A percentile compares a stretch with the other conserved stretches of the same genome.
Evolutionary conservation across 768 basidiomycete species (phyloP).

Genomic region (Termitomyces sp.): DNA sequence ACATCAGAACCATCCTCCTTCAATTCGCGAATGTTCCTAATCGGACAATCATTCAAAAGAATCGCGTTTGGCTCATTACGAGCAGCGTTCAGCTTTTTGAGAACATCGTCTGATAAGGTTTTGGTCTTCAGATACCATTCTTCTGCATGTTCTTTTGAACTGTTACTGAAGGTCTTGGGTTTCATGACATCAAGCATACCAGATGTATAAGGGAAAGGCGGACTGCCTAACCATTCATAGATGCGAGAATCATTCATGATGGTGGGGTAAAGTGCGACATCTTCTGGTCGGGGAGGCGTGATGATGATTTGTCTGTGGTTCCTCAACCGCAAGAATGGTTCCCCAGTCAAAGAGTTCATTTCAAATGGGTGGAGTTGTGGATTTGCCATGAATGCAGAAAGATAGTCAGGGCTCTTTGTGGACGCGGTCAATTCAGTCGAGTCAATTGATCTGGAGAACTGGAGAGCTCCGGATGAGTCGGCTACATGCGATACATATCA

Average conservation of each 20-base stretch:
- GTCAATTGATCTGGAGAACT: not conserved
- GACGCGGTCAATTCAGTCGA: no score
- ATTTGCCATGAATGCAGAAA: constrained; percentile 17
- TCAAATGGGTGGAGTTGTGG: constrained; percentile 31
- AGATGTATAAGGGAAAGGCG: constrained; percentile 52
- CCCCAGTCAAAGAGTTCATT: constrained; percentile 30
- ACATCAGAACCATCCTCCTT: constrained; percentile 53
- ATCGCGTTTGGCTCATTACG: constrained; percentile 22
- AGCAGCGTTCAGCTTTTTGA: constrained; percentile 29
- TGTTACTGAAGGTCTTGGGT: not conserved
- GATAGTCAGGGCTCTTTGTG: no score
- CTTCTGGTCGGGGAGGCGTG: constrained; percentile 49
- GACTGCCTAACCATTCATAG: constrained; percentile 39
- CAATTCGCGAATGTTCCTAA: constrained; percentile 51
- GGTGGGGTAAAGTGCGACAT: constrained; percentile 22
- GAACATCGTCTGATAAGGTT: constrained; percentile 24
- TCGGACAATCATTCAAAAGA: constrained; percentile 43
- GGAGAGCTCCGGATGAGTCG: no score
- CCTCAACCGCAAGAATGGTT: constrained; percentile 49
- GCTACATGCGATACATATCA: no score
- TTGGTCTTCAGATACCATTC: constrained; percentile 26
- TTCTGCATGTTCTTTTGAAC: constrained; percentile 31
- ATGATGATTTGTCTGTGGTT: constrained; percentile 53
- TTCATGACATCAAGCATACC: constrained; percentile 20
- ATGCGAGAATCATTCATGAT: constrained; percentile 51